Conservation (phyloP, 1,284 basidiomycete genomes). For the Vanrija pseudolonga region DNA sequence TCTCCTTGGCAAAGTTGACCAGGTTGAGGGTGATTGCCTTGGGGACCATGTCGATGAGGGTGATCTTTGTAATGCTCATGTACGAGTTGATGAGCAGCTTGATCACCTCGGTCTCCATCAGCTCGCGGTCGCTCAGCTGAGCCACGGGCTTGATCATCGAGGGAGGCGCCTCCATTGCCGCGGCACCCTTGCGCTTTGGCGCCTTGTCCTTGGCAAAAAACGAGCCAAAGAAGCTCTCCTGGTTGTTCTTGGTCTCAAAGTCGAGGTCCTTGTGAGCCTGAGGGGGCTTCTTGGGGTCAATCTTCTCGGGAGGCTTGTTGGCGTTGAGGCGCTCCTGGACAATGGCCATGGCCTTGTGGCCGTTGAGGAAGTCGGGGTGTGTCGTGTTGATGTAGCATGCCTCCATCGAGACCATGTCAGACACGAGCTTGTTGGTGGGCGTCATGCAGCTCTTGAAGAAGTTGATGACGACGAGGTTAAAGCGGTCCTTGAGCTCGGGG, state of each 20-base stretch:
- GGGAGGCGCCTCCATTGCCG: constrained; percentile 89
- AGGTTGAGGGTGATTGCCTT: constrained; percentile 93
- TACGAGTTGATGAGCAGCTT: constrained; percentile 84
- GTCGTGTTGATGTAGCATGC: constrained; percentile 99
- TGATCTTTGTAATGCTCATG: constrained; percentile 81
- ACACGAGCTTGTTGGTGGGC: constrained; percentile 90
- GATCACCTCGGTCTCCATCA: constrained; percentile 99
- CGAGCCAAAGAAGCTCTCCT: constrained; percentile 89
- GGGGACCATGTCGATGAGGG: constrained; percentile 98
- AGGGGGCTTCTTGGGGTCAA: constrained; percentile 68
- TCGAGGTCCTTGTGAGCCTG: constrained; percentile 72
- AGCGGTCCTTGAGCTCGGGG: constrained; percentile 87
- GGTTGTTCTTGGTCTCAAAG: constrained; percentile 66
- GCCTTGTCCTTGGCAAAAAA: constrained; percentile 70
- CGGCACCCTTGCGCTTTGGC: constrained; percentile 68
- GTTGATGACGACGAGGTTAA: constrained; percentile 89
- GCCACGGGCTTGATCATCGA: constrained; percentile 83
- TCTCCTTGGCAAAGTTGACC: constrained; percentile 88
- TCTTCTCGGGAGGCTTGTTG: constrained; percentile 61
- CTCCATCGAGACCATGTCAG: constrained; percentile 92
- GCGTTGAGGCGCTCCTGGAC: constrained; percentile 80
- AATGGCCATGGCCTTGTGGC: constrained; percentile 92
- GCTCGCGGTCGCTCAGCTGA: constrained; percentile 84
- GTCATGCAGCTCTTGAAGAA: constrained; percentile 93
- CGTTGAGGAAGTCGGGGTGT: constrained; percentile 95